Evolutionary conservation across 345 rosid genomes (phyloP).

Genomic region (Linum lewisii): DNA sequence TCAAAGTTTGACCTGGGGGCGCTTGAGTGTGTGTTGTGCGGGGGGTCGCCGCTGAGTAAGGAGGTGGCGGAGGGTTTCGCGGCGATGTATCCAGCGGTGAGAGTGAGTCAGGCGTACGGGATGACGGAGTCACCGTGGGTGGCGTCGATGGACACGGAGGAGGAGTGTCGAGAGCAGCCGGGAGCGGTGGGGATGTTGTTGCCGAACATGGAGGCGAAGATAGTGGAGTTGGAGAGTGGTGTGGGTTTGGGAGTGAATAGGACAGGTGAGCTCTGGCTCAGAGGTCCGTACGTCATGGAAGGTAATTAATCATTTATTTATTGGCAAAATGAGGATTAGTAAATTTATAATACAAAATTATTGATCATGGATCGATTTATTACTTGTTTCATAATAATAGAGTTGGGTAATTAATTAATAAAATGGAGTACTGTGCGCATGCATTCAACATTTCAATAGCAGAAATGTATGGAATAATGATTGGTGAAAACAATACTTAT

Average conservation of each 20-base stretch:
- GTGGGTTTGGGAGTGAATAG: slow-evolving; percentile 32
- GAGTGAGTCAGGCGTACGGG: slow-evolving; percentile 59
- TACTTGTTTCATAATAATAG: no score
- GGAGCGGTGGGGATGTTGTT: slow-evolving; percentile 65
- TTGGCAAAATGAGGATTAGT: no score
- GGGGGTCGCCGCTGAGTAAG: slow-evolving; percentile 77
- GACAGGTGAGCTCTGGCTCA: slow-evolving; percentile 73
- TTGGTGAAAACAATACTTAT: no score
- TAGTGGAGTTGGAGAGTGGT: slow-evolving; percentile 57
- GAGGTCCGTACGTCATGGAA: slow-evolving; percentile 60
- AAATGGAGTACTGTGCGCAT: no score
- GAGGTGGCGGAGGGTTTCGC: slow-evolving; percentile 58
- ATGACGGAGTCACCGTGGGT: slow-evolving; percentile 66
- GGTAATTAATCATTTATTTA: slow-evolving; percentile 19
- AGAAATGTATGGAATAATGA: no score
- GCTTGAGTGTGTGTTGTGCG: slow-evolving; percentile 37
- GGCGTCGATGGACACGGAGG: slow-evolving; percentile 44
- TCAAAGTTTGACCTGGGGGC: slow-evolving; percentile 52
- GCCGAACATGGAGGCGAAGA: slow-evolving; percentile 51
- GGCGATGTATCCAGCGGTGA: slow-evolving; percentile 43
- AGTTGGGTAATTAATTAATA: no score
- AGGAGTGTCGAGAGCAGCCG: slow-evolving; percentile 53
- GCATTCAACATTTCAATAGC: no score
- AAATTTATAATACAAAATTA: no score
- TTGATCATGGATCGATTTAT: no score